These are phyloP conservation scores for Pseudogymnoascus sp. DNA, from an alignment of 2,329 filamentous ascomycete species.

Conservation along the genomic window DNA sequence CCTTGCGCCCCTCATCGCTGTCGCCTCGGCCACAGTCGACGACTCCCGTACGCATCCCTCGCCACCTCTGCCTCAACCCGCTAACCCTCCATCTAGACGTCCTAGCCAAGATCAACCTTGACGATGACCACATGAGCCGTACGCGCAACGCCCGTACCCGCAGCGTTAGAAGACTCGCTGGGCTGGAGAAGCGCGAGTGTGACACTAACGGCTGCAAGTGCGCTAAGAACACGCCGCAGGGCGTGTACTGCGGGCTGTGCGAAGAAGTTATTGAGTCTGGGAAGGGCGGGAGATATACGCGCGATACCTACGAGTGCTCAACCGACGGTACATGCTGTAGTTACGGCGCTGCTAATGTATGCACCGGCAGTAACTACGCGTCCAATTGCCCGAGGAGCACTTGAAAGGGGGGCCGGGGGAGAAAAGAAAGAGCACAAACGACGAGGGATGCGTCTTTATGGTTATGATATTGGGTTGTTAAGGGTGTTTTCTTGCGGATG, in stretches of 20 bases:
- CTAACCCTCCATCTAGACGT: not conserved
- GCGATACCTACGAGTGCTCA: not conserved
- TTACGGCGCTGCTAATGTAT: not conserved
- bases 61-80: constrained; percentile 9
- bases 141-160: no score
- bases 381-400: not conserved
- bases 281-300: not conserved
- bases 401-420: not conserved
- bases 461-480: not conserved
- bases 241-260: not conserved
- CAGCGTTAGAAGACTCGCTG: not conserved
- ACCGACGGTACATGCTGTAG: not conserved
- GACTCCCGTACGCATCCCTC: constrained; percentile 24
- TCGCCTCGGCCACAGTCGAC: constrained; percentile 19
- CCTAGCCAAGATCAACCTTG: not conserved
- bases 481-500: not conserved
- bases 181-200: not conserved
- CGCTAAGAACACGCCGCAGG: not conserved
- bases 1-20: constrained; percentile 14
- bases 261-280: not conserved
- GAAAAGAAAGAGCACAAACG: not conserved
- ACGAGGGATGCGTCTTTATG: not conserved
- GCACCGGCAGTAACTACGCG: not conserved
- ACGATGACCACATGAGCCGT: not conserved
- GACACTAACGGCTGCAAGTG: not conserved